Base-by-base conservation (phyloP, 225 moss, liverwort and hornwort species). In the Thuidium tamariscinum region DNA sequence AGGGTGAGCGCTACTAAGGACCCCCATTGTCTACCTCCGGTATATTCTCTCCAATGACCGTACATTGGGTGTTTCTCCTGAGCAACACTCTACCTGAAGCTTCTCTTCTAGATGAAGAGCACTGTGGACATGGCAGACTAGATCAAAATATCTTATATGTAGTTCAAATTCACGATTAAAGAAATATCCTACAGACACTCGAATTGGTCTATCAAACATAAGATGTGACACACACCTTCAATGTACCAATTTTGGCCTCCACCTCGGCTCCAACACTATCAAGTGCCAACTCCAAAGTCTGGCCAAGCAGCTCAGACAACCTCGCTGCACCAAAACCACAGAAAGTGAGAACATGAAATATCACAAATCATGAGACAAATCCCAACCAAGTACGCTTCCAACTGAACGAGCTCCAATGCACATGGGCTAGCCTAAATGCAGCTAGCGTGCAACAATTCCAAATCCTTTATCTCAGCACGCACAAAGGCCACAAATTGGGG, bases 251-350 rank as follows among this genome's bases (percentile, higher is more conserved):
- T 70, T 96, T 86, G 52, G 89, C 80, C 79, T 96, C 95, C 12
- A 98, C 96, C 55, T 96, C 95, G 14, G 91, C 73, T 61, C 96
- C 98, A 80, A 96, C 89, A 89, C 90, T 84, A 68, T 98, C 96
- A 29, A 95, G 92, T n/a, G 98, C 98, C 83, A 95, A 82, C 86
- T 94, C 91, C 80, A 98, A 95, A 11, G 79, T 85, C 83, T 93
- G 93, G 82, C 90, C 91, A 60, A 95, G 84, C 51, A 95, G 89
- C 85, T 95, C 91, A 70, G 93, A 85, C 77, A 96, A 72, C 83
- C 95, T 88, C 49, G 12, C 95, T 95, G 93, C 84, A 86, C 74
- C 12, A 71, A 44, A 64, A 41, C 54, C 80, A 46, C 20, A 37
- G 27, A 61, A 83, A 15, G 5, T 80, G 66, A 42, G 37, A 74